Evolutionary conservation across 1,284 basidiomycete species (phyloP), one percentile per base, ranked within the genome.

Genomic region (Calocybe gambosa): DNA sequence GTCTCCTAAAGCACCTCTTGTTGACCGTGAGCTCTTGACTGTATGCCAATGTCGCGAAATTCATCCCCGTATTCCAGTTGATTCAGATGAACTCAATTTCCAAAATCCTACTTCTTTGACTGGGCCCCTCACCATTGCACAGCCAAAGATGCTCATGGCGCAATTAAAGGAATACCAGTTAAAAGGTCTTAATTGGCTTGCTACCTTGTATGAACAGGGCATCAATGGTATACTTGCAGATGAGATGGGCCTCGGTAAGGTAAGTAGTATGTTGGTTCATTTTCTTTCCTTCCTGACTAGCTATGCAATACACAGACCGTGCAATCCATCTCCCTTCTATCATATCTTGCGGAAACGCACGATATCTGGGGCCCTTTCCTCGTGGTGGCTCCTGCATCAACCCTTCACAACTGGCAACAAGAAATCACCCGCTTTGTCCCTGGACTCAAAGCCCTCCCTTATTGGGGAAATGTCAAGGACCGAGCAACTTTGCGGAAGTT

Each of bases 311-410:
- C 42, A 2, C 53, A 98, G 90, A 99, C 96, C 20, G 93, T 99
- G 13, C 96, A 99, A 76, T 98, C 94, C 0, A 99, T 99, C 46
- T 96, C 96, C 16, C 71, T 99, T 9, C 78, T 99, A 50, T 92
- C 95, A 4, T 96, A 99, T 67, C 82, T 99, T 16, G 95, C 96
- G 7, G 96, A 99, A 68, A 85, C 85, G 1, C 96, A 99, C 64
- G 90, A 98, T 62, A 96, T 99, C 51, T 99, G 96, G 96, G 96
- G 96, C 0, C 96, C 96, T 13, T 99, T 99, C 75, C 78, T 99
- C n/a, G 94, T 99, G 48, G 96, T 99, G 42, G 93, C 96, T 1
- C 96, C 96, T 0, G 89, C 94, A 1, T 98, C 95, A 4, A 99
- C 96, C 0, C 72, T 99, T 53, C 96, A 99, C 68, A 99, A 99